Evolutionary conservation across 129 eudicot species (phyloP).

Genomic region (Daucus carota): DNA sequence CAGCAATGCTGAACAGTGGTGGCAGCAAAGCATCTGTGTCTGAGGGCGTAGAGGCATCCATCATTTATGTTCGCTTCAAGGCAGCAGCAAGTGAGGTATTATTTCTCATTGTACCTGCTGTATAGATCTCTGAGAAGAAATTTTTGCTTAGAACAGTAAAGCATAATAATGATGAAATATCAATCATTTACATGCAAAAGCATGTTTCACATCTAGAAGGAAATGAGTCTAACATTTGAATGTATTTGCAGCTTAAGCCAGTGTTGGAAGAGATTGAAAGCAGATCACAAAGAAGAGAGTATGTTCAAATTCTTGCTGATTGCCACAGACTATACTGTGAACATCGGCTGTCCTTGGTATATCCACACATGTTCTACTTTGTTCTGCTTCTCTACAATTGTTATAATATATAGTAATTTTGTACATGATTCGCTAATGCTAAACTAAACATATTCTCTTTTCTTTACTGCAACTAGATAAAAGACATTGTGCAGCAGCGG

Average conservation of each 20-base stretch:
- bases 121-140: not conserved
- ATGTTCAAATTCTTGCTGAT: constrained; percentile 81
- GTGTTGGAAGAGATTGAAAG: constrained; percentile 92
- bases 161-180: not conserved
- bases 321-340: constrained; percentile 95
- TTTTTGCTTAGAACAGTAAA: not conserved
- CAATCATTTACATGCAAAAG: not conserved
- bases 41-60: constrained; percentile 92
- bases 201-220: not conserved
- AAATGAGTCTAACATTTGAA: not conserved
- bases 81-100: constrained; percentile 99
- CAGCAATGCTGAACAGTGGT: constrained; percentile 63
- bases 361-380: constrained; percentile 1
- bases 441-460: not conserved
- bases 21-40: constrained; percentile 62
- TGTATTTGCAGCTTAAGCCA: constrained; percentile 74
- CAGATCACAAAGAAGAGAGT: constrained; percentile 84
- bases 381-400: not conserved
- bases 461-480: constrained; percentile 42
- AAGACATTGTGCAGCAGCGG: constrained; percentile 79
- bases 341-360: constrained; percentile 84
- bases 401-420: not conserved
- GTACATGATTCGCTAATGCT: constrained; percentile 3
- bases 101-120: constrained; percentile 14
- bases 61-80: constrained; percentile 89